Evolutionary conservation across 345 rosid genomes (phyloP), one percentile per base, ranked within the genome.

Genomic region (Theobroma cacao): DNA sequence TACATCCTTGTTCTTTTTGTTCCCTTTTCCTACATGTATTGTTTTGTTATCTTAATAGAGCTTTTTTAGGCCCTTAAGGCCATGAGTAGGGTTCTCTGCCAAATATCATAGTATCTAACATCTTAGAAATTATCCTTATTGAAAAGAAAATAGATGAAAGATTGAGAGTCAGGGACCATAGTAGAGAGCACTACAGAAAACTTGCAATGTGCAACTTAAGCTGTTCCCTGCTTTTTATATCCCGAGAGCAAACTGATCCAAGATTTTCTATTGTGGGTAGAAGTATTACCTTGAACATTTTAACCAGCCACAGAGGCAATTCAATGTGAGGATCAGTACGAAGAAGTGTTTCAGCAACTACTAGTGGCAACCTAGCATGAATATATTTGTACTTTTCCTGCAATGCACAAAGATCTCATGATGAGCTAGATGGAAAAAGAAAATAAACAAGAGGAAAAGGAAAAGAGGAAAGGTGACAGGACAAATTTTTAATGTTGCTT

Each of bases 231-330:
- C 53, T 24, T 41, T 34, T 24, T 5, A 18, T 14, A 41, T 13
- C 33, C 40, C 40, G 52, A 8, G 68, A 65, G 45, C 4, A 47
- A 59, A 43, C 3, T 24, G 2, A 22, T 26, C 30, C 6, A 74
- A 75, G 52, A 77, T 13, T 48, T 59, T 68, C 30, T 43, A n/a
- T 72, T 20, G 47, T 68, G 38, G 33, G 47, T 67, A 18, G 76
- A 80, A 79, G 43, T 79, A 78, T 82, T 88, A 96, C 98, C 99
- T 96, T 96, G 87, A 94, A 91, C 97, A 89, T 94, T 69, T 84
- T 89, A 67, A 94, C 93, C 84, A 96, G 87, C 99, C 99, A 96
- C 55, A 96, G 87, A 74, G 99, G 99, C 82, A 96, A 87, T 77
- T 96, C 97, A 50, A 94, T 92, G 72, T 80, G 89, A 70, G 91